Conservation (phyloP, 2,329 filamentous ascomycete species). For the Diaporthe ampelina region DNA sequence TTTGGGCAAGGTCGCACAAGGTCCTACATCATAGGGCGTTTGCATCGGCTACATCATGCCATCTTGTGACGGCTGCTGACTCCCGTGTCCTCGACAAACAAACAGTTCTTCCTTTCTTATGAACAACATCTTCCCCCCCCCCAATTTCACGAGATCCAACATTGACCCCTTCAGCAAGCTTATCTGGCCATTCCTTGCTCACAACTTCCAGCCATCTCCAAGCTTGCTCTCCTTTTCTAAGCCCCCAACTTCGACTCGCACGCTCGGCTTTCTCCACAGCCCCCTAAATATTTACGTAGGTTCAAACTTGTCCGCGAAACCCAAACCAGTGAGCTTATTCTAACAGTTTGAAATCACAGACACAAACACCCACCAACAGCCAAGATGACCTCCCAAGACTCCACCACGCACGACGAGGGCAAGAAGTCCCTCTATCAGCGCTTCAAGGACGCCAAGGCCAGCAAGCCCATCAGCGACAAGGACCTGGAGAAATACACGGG, state of each 20-base stretch:
- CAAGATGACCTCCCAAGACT: slow-evolving; percentile 3
- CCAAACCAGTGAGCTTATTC: background rate
- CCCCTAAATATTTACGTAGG: too few species aligned
- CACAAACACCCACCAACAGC: background rate
- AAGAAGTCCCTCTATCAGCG: slow-evolving; percentile 45
- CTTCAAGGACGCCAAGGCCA: slow-evolving; percentile 44
- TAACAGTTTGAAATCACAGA: background rate
- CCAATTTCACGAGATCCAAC: background rate
- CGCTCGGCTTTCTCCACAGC: too few species aligned
- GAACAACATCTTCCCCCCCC: too few species aligned
- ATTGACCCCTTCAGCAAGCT: background rate
- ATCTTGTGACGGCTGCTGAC: background rate
- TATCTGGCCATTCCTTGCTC: background rate
- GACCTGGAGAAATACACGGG: slow-evolving; percentile 41
- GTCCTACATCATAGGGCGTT: background rate
- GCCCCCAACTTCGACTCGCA: background rate
- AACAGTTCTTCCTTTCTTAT: too few species aligned
- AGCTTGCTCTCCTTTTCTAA: background rate
- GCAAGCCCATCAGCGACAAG: slow-evolving; percentile 44
- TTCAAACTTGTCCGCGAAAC: background rate
- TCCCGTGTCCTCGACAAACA: too few species aligned
- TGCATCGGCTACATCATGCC: background rate
- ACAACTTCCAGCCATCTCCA: too few species aligned
- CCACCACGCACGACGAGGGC: background rate
- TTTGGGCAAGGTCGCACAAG: background rate